Evolutionary conservation across 2,329 filamentous ascomycete genomes (phyloP).

Genomic region (Ophiosphaerella narmari): DNA sequence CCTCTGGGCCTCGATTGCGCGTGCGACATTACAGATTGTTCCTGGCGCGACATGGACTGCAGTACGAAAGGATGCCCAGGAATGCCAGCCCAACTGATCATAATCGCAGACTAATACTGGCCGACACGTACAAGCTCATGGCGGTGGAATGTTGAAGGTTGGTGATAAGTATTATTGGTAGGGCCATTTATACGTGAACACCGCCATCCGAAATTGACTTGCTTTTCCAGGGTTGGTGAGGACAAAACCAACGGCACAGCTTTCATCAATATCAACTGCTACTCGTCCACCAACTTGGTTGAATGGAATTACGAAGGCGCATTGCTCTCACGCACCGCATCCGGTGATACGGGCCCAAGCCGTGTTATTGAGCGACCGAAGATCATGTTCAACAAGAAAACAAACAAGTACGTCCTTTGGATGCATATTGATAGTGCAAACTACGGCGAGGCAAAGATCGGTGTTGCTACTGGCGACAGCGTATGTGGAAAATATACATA

Average conservation of each 20-base stretch:
- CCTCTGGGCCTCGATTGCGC: slow-evolving; percentile 23
- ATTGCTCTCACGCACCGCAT: slow-evolving; percentile 58
- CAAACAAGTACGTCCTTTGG: slow-evolving; percentile 69
- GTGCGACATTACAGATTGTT: slow-evolving; percentile 45
- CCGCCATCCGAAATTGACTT: background rate
- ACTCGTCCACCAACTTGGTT: slow-evolving; percentile 65
- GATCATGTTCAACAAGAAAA: slow-evolving; percentile 69
- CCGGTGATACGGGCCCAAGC: slow-evolving; percentile 63
- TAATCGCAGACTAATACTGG: slow-evolving; percentile 47
- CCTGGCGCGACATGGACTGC: slow-evolving; percentile 49
- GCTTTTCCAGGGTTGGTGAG: slow-evolving; percentile 62
- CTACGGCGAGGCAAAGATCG: slow-evolving; percentile 68
- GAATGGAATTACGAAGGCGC: slow-evolving; percentile 67
- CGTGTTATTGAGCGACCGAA: slow-evolving; percentile 71
- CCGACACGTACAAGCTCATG: slow-evolving; percentile 68
- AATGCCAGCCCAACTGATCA: slow-evolving; percentile 4
- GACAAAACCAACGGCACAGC: slow-evolving; percentile 66
- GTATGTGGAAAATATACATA: slow-evolving; percentile 67
- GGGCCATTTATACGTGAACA: background rate
- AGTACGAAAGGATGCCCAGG: slow-evolving; percentile 14
- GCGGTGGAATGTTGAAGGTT: slow-evolving; percentile 65
- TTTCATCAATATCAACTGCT: slow-evolving; percentile 71
- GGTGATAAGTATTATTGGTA: slow-evolving; percentile 62
- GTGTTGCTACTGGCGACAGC: slow-evolving; percentile 62
- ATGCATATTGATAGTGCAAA: slow-evolving; percentile 67